Evolutionary conservation across 176 grass and related monocot genomes (phyloP), one percentile per base, ranked within the genome.

Genomic region (Alloteropsis semialata): DNA sequence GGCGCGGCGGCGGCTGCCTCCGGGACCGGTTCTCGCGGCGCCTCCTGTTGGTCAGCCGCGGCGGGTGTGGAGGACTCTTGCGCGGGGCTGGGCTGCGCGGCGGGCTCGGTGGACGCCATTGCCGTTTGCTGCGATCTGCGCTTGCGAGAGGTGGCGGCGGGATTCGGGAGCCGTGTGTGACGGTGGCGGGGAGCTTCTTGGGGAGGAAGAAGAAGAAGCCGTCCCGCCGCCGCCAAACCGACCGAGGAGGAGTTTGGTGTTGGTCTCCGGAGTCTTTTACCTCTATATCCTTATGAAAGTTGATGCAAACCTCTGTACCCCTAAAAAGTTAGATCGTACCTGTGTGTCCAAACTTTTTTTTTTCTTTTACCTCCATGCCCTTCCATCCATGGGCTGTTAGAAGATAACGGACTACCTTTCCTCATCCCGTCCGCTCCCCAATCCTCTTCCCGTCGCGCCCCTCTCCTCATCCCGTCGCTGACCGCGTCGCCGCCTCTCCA

Each of bases 161-260:
- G 19, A 22, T 49, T 39, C 12, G 61, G 61, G 30, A 67, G 45
- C 30, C 41, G 56, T 4, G 60, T 19, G 19, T 6, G 61, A 30
- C 4, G n/a, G 61, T 22, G 46, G 63, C 63, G 46, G 44, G 16
- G 55, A 58, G 49, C 58, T 81, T 56, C 61, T 81, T 81, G 71
- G 53, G 43, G 72, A 60, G 46, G 57, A 88, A 24, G 86, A 65
- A 82, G 86, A 43, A 46, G 57, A 6, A 39, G 74, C 10, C n/a
- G 54, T 25, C 42, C 56, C 45, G 67, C 57, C 67, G 77, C 51
- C 44, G 67, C 61, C 44, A 27, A 5, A 36, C 65, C 10, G n/a
- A 5, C 41, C 13, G 25, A 25, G n/a, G 18, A 59, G 22, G 44
- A 51, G 61, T 21, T 33, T 46, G 42, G 43, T 65, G 5, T 58